Evolutionary conservation across 306 rosid species (phyloP).

Genomic region (Cicer judaicum): DNA sequence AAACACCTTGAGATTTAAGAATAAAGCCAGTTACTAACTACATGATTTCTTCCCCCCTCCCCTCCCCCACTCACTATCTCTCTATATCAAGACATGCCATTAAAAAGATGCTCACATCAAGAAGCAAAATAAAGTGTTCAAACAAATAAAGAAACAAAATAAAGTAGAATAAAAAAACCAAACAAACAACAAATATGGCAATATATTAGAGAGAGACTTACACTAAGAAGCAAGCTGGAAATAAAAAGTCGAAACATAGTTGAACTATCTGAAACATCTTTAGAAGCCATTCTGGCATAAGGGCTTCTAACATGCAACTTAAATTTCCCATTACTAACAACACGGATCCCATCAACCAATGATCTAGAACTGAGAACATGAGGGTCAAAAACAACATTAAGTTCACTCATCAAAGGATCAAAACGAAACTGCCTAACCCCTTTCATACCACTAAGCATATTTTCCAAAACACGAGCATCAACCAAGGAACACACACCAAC

Average conservation of each 20-base stretch:
- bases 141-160: slow-evolving; percentile 23
- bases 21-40: slow-evolving; percentile 4
- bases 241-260: slow-evolving; percentile 78
- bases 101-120: neutral
- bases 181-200: neutral
- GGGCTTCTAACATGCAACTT: slow-evolving; percentile 78
- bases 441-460: slow-evolving; percentile 64
- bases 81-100: slow-evolving; percentile 12
- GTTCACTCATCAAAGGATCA: slow-evolving; percentile 64
- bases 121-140: neutral
- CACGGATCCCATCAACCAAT: slow-evolving; percentile 82
- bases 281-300: slow-evolving; percentile 82
- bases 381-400: slow-evolving; percentile 85
- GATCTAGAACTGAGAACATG: slow-evolving; percentile 85
- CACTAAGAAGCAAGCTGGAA: slow-evolving; percentile 89
- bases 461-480: slow-evolving; percentile 74
- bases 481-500: slow-evolving; percentile 65
- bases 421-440: slow-evolving; percentile 75
- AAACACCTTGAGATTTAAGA: slow-evolving; percentile 19
- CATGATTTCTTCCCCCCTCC: neutral
- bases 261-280: slow-evolving; percentile 70
- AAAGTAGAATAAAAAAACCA: slow-evolving; percentile 24
- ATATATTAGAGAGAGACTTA: slow-evolving; percentile 52
- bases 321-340: slow-evolving; percentile 66
- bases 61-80: neutral